Evolutionary conservation across 139 green algal genomes (phyloP).

Genomic region (Chlorella sp.): DNA sequence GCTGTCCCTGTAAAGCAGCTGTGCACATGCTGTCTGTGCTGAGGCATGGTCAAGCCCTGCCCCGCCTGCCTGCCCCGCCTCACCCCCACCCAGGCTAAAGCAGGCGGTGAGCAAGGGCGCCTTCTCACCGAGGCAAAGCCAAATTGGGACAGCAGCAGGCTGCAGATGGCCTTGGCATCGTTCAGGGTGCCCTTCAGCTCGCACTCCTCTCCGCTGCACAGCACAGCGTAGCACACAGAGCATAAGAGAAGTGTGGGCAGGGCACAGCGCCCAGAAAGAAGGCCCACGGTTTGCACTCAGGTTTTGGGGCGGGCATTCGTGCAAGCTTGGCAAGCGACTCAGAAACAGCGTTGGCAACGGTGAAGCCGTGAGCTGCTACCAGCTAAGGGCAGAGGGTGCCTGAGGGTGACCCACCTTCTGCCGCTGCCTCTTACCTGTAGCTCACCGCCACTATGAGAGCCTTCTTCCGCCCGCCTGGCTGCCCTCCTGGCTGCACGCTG

Average conservation of each 20-base stretch:
- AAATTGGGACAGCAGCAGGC: conserved; percentile 1
- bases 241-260: not conserved
- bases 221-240: not conserved
- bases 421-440: not conserved
- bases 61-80: too few species aligned
- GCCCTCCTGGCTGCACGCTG: too few species aligned
- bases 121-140: not conserved
- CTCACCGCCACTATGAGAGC: not conserved
- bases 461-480: not conserved
- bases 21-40: too few species aligned
- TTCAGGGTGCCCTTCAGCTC: not conserved
- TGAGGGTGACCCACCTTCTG: too few species aligned
- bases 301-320: too few species aligned
- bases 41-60: too few species aligned
- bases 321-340: too few species aligned
- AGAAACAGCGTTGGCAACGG: too few species aligned
- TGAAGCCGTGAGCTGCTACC: not conserved
- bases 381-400: not conserved
- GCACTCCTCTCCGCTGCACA: too few species aligned
- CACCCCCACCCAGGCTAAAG: too few species aligned
- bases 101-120: too few species aligned
- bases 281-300: not conserved
- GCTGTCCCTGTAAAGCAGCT: too few species aligned
- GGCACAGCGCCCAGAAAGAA: not conserved
- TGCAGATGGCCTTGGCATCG: conserved; percentile 23